Base-by-base conservation (phyloP, 805 yeast species). In the Zygosaccharomyces rouxii region DNA sequence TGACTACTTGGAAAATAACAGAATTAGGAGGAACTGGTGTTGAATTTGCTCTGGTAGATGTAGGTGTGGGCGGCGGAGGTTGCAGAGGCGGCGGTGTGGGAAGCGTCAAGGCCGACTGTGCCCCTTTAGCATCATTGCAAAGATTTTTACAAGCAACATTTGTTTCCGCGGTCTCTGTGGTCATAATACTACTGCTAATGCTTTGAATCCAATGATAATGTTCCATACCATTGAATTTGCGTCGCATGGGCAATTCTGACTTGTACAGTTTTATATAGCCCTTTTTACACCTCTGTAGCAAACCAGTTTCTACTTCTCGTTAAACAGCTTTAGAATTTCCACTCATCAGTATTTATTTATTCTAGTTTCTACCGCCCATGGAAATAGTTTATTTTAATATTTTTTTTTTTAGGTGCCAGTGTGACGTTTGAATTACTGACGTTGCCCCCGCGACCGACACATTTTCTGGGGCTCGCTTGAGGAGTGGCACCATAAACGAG, bases 11-110 rank as follows among this genome's bases (percentile, higher is more conserved):
- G 28, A 42, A 16, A 18, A 41, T 28, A 14, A 31, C 21, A 4
- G 16, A 14, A 2, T 26, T 22, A 18, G 41, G 47, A 7, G 37
- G 23, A 7, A 38, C 35, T 19, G 52, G 26, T 6, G 38, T 42
- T 26, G 52, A 44, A 13, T 44, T 28, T 10, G 38, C 44, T 26
- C 52, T 44, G 5, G 47, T 44, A 21, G 51, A 47, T 25, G 48
- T 38, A 10, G 52, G 52, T 3, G 52, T 44, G 2, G 48, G 52
- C 5, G 52, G 45, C 7, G 49, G 49, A 22, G 43, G 16, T 7
- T 31, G 35, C 16, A 41, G 49, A 11, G 33, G 26, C 16, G 28
- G 35, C 9, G 14, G 16, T 16, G 35, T 18, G n/a, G 23, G 31
- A 19, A 29, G 18, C 22, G 22, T 40, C 18, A 28, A 7, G 19